A percentile compares a stretch with the other conserved stretches of the same genome.
phyloP scores from a whole-genome alignment of 2,329 filamentous ascomycete genomes.

The Aureobasidium musti region DNA sequence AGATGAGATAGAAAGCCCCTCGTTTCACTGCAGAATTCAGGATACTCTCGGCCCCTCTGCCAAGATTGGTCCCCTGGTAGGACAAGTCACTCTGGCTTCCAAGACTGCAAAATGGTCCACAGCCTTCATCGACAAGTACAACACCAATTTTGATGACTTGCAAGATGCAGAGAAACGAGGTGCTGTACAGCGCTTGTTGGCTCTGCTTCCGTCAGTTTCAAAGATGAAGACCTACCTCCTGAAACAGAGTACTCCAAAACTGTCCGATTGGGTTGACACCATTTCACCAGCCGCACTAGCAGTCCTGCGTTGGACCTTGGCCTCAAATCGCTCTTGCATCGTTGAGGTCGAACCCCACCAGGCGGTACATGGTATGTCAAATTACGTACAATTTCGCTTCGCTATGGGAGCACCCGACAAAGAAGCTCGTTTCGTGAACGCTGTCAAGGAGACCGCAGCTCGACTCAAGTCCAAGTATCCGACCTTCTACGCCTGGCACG shows the following conservation, averaged over 20 bases:
- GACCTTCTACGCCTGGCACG: slow-evolving; percentile 86
- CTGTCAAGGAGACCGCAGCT: slow-evolving; percentile 54
- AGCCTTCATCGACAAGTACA: slow-evolving; percentile 51
- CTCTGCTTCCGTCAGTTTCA: slow-evolving; percentile 62
- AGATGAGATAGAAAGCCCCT: slow-evolving; percentile 28
- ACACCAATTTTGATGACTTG: slow-evolving; percentile 61
- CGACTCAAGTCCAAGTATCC: slow-evolving; percentile 55
- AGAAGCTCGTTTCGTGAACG: slow-evolving; percentile 70
- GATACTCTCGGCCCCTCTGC: slow-evolving; percentile 52
- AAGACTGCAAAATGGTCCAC: slow-evolving; percentile 36
- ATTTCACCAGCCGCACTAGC: slow-evolving; percentile 67
- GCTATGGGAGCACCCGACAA: slow-evolving; percentile 87
- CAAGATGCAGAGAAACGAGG: slow-evolving; percentile 49
- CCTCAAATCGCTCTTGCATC: slow-evolving; percentile 86
- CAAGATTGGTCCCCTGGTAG: slow-evolving; percentile 25
- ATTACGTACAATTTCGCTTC: slow-evolving; percentile 81
- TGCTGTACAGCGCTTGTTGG: slow-evolving; percentile 56
- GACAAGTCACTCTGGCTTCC: background rate
- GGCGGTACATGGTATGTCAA: slow-evolving; percentile 62
- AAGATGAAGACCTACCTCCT: slow-evolving; percentile 58
- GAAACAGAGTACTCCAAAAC: slow-evolving; percentile 43
- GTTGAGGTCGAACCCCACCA: slow-evolving; percentile 64
- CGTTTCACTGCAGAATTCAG: slow-evolving; percentile 54
- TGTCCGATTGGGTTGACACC: slow-evolving; percentile 57
- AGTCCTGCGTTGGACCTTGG: slow-evolving; percentile 82